Base-by-base conservation (phyloP, 352 stramenopile genomes). In the Pythium oligandrum region DNA sequence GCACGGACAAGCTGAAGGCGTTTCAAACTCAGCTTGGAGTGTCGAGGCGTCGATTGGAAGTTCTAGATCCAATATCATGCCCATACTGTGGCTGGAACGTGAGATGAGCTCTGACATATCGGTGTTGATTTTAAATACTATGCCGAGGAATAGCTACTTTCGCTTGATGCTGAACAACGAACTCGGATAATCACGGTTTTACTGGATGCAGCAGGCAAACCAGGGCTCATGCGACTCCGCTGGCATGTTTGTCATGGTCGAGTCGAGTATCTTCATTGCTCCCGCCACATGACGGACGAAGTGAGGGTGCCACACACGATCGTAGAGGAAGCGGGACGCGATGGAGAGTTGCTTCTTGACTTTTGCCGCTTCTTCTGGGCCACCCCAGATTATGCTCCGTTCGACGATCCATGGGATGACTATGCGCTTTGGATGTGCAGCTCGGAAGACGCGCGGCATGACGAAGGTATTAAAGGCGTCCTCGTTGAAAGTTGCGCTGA, bases 351-450 rank as follows among this genome's bases (percentile, higher is more conserved):
- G 78, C 47, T 86, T 78, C 54, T 76, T 82, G 59, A 85, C 86
- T 37, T 70, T 71, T 45, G 77, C 71, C 40, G 77, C 75, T 8
- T 78, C 69, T 36, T 83, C 73, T 36, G 59, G 61, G 44, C 73
- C 78, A 40, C 83, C 80, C 83, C 80, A 91, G 4, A 90, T 59
- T 33, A 79, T 77, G 55, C 69, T 83, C 11, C 80, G 73, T 49
- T 93, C 83, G 17, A 91, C 78, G 32, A 93, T 91, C 83, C 83
- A 93, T 6, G 81, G 80, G 8, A 93, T 73, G 47, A 91, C 78
- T 4, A 91, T 64, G 8, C 66, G 65, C 63, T 89, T 89, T 5
- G 83, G 79, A 40, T 69, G 76, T 0, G 66, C 83, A 4, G 72
- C 70, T 32, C 77, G 75, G 51, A 89, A 83, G 26, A 91, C 72